Base-by-base conservation (phyloP, 306 rosid species). In the Rosa multiflora region DNA sequence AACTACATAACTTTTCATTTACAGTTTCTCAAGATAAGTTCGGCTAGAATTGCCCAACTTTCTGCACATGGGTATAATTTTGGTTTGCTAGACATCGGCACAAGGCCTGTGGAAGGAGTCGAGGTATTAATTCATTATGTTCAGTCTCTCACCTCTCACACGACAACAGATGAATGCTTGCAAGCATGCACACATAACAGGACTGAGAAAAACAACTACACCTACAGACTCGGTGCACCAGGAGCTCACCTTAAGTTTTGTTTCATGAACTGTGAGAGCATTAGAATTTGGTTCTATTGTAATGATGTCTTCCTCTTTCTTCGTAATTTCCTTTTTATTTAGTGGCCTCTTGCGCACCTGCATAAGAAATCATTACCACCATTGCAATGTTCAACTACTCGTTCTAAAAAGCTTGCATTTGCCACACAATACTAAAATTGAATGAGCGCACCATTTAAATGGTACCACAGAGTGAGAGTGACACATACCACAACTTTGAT, bases 291-390 rank as follows among this genome's bases (percentile, higher is more conserved):
- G 67, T 77, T 82, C 84, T n/a, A 86, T 89, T 66, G 89, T 82
- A 61, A 92, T 89, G 20, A 90, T 85, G 77, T 92, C 97, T 86
- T 89, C 89, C 85, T 92, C 97, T 86, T 86, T 92, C 91, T 92
- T 92, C 52, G 88, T 66, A 6, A 84, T 84, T 89, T 92, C 97
- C 84, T 83, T 92, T 85, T 86, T 90, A 78, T 92, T 92, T 8
- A 88, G 81, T 6, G 97, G 97, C 86, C 97, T 88, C 92, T 90
- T 92, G 79, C 97, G 90, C 71, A 92, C 94, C 97, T 92, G 91
- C 76, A 89, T 70, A 8, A 18, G 56, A 26, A 61, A 18, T 62
- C 43, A 73, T n/a, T 42, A 32, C 6, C 47, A 66, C 29, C n/a
- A 20, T 21, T 48, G 10, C 39, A 67, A 71, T 8, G 40, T 40